These are phyloP conservation scores for Suillus paluster DNA, from an alignment of 768 basidiomycete genomes.

Conservation along the genomic window DNA sequence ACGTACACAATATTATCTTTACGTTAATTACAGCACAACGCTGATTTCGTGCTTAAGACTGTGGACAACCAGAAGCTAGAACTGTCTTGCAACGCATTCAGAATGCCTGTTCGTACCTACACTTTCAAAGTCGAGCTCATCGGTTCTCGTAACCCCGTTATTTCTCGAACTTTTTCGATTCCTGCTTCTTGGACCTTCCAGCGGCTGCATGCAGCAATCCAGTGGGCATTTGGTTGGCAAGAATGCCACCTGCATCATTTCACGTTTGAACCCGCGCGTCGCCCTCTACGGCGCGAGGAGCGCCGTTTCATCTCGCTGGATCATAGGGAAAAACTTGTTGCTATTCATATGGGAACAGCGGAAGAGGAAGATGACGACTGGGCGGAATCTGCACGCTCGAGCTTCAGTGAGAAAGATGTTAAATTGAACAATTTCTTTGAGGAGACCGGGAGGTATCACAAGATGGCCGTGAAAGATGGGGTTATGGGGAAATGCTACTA, in stretches of 20 bases:
- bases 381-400: neutral
- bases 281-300: neutral
- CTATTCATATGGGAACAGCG: conserved; percentile 6
- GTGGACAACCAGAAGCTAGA: neutral
- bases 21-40: neutral
- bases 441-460: conserved; percentile 5
- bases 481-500: conserved; percentile 16
- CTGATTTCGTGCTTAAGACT: neutral
- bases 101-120: conserved; percentile 16
- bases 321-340: neutral
- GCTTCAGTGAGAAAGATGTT: conserved; percentile 16
- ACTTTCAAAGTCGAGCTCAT: conserved; percentile 23
- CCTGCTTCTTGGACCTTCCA: conserved; percentile 23
- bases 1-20: neutral
- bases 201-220: conserved; percentile 23
- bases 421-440: conserved; percentile 14
- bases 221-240: conserved; percentile 23
- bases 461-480: conserved; percentile 5
- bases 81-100: neutral
- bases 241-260: conserved; percentile 23
- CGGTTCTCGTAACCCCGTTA: conserved; percentile 21
- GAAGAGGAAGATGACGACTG: conserved; percentile 12
- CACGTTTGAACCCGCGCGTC: conserved; percentile 12
- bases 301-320: conserved; percentile 8
- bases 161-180: conserved; percentile 23